Conservation (phyloP, 2,329 filamentous ascomycete species). For the Pseudogymnoascus sp. region DNA sequence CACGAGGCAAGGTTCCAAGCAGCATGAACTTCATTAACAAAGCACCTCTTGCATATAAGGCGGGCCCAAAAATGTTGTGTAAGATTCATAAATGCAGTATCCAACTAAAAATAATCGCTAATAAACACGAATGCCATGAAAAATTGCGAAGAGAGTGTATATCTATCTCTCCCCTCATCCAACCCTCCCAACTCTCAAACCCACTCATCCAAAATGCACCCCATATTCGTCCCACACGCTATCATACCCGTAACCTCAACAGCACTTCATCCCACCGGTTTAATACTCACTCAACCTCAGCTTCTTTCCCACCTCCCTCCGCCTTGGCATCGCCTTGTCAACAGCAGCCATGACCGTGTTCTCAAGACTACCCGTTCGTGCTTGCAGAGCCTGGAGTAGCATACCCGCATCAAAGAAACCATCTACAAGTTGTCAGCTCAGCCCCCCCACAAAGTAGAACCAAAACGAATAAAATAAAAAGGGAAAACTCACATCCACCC, state of each 20-base stretch:
- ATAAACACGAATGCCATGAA: not conserved
- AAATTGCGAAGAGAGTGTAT: not conserved
- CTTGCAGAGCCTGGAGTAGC: conserved; percentile 80
- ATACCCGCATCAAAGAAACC: conserved; percentile 97
- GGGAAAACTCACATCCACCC: conserved; percentile 72
- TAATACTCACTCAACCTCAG: conserved; percentile 63
- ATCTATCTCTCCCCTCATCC: not conserved
- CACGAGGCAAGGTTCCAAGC: not conserved
- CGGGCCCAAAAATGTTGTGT: not conserved
- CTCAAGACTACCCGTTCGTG: conserved; percentile 51
- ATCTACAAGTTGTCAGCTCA: conserved; percentile 48
- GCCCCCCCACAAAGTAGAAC: conserved; percentile 18
- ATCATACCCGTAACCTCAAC: not conserved
- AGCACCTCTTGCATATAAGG: not conserved
- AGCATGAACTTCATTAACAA: not conserved
- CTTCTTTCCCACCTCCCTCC: conserved; percentile 69
- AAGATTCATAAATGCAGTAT: not conserved
- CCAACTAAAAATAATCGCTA: not conserved
- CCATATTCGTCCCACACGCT: not conserved
- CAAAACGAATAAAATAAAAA: conserved; percentile 11
- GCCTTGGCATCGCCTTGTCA: conserved; percentile 45
- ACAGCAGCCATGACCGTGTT: conserved; percentile 11
- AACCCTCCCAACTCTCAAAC: not conserved
- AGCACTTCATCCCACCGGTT: not conserved
- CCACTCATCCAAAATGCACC: not conserved